phyloP scores from a whole-genome alignment of 2,329 filamentous ascomycete species.

The Sarocladiaceae sp. region DNA sequence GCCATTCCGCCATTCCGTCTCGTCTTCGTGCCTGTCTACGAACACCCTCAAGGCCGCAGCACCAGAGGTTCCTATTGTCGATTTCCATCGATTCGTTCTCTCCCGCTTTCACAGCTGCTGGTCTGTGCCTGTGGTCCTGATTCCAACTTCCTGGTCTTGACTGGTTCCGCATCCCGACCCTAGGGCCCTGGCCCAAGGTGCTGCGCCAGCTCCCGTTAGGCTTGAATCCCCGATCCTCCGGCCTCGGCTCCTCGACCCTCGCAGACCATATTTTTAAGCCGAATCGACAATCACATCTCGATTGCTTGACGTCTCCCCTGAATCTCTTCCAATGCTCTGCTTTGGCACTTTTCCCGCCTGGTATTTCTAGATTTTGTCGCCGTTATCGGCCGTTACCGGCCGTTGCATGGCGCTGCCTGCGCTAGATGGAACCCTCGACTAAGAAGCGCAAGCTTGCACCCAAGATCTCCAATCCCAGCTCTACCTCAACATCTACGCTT shows the following conservation, averaged over 20 bases:
- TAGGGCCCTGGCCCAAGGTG: too few species aligned
- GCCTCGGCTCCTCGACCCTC: too few species aligned
- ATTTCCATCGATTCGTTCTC: background rate
- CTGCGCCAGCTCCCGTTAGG: background rate
- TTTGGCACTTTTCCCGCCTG: background rate
- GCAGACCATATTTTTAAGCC: too few species aligned
- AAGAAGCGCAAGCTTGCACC: slow-evolving; percentile 39
- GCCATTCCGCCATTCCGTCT: slow-evolving; percentile 6
- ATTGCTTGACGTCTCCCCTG: background rate
- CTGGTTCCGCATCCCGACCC: too few species aligned
- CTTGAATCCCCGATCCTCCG: slow-evolving; percentile 3
- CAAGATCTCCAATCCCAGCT: slow-evolving; percentile 28
- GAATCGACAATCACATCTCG: too few species aligned
- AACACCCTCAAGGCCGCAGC: slow-evolving; percentile 5
- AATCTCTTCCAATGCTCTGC: background rate
- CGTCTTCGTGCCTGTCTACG: slow-evolving; percentile 2
- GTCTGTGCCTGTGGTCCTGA: background rate
- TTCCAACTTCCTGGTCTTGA: too few species aligned
- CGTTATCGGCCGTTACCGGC: background rate
- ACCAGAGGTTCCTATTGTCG: background rate
- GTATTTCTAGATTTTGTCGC: background rate
- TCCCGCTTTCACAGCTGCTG: background rate
- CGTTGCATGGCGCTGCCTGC: slow-evolving; percentile 1
- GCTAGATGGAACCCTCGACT: slow-evolving; percentile 33
- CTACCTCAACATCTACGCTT: slow-evolving; percentile 22